These are phyloP conservation scores for Termitomyces sp. DNA, from an alignment of 768 basidiomycete genomes.

Conservation along the genomic window DNA sequence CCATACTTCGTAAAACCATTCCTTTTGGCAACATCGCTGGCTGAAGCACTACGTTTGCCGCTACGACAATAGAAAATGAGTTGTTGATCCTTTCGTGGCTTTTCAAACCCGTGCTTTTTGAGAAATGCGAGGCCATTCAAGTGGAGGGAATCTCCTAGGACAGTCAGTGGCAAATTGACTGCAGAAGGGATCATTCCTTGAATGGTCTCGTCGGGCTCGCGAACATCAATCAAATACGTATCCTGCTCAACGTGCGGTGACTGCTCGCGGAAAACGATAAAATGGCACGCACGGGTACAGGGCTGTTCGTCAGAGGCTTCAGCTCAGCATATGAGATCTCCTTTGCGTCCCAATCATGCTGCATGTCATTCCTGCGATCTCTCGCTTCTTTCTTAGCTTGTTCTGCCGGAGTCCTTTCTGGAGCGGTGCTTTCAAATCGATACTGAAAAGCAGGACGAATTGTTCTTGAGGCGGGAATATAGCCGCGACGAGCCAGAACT, in stretches of 20 bases:
- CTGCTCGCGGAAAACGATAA: slow-evolving; percentile 1
- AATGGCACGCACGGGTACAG: slow-evolving; percentile 48
- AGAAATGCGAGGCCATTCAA: slow-evolving; percentile 52
- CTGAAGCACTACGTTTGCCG: slow-evolving; percentile 77
- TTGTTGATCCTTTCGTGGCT: slow-evolving; percentile 66
- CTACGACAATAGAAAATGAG: slow-evolving; percentile 90
- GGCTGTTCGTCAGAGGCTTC: slow-evolving; percentile 73
- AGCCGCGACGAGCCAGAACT: slow-evolving; percentile 13
- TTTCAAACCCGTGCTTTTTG: slow-evolving; percentile 65
- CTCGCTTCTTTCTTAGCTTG: slow-evolving; percentile 27
- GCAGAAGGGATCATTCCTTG: slow-evolving; percentile 92
- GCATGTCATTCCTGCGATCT: slow-evolving; percentile 35
- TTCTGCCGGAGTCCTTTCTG: slow-evolving; percentile 24
- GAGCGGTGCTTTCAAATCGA: slow-evolving; percentile 15
- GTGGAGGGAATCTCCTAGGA: slow-evolving; percentile 63
- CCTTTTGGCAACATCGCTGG: slow-evolving; percentile 75
- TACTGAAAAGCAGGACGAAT: slow-evolving; percentile 7
- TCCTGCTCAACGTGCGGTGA: slow-evolving; percentile 37
- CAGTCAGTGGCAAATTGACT: slow-evolving; percentile 83
- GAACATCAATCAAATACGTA: slow-evolving; percentile 80
- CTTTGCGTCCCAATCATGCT: slow-evolving; percentile 74
- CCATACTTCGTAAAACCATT: slow-evolving; percentile 79
- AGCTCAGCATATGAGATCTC: slow-evolving; percentile 76
- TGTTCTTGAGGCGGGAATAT: slow-evolving; percentile 7
- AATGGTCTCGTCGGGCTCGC: slow-evolving; percentile 86